Evolutionary conservation across 306 rosid species (phyloP).

Genomic region (Pachyrhizus erosus): DNA sequence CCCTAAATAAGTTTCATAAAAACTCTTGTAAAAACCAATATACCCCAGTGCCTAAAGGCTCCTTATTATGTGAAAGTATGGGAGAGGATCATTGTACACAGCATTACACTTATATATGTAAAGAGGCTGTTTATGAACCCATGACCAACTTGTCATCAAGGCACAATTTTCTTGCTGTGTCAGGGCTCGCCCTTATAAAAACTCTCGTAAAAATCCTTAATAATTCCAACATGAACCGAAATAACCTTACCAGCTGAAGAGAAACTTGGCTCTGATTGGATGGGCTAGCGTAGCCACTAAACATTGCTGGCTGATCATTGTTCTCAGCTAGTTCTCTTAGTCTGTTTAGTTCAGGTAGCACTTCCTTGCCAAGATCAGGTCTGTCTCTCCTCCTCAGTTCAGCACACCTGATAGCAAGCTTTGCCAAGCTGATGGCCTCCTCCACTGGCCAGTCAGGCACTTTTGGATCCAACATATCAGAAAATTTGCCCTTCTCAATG

Average conservation of each 20-base stretch:
- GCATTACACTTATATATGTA: too few species aligned
- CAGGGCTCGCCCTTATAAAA: too few species aligned
- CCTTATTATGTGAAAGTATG: too few species aligned
- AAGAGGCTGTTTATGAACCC: too few species aligned
- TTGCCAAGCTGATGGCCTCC: conserved; percentile 46
- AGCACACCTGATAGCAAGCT: conserved; percentile 42
- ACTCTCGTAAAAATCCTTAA: background rate
- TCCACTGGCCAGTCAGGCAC: conserved; percentile 50
- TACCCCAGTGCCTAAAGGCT: too few species aligned
- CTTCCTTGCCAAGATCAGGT: conserved; percentile 53
- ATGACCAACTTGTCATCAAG: too few species aligned
- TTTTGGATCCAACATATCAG: conserved; percentile 48
- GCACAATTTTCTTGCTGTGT: too few species aligned
- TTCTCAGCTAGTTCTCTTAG: conserved; percentile 45
- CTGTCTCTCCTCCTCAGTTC: conserved; percentile 53
- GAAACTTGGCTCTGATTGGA: conserved; percentile 50
- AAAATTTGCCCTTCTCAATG: conserved; percentile 44
- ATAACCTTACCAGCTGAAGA: conserved; percentile 43
- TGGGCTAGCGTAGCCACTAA: conserved; percentile 22
- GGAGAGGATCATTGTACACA: too few species aligned
- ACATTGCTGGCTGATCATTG: background rate
- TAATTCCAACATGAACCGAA: background rate
- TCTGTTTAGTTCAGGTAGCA: conserved; percentile 42
- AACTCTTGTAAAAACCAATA: too few species aligned
- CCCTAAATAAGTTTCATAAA: background rate